Evolutionary conservation across 1,139 yeast genomes (phyloP).

Genomic region (Suhomyces guaymorum): DNA sequence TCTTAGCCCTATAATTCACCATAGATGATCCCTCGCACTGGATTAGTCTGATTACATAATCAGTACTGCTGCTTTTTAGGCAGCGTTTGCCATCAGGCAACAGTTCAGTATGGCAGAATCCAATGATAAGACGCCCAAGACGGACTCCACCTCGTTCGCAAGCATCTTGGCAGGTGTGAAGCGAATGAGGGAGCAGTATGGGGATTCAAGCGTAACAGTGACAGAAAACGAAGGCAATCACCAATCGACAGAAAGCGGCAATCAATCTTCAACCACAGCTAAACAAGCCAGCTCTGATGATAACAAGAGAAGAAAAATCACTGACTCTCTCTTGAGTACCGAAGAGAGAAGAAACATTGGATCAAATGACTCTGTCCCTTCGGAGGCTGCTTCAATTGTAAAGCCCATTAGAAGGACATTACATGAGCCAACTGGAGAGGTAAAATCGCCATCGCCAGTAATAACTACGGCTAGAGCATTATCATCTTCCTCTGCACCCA

Average conservation of each 20-base stretch:
- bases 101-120: not conserved
- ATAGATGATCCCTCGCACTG: no score
- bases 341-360: not conserved
- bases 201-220: slow-evolving; percentile 11
- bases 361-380: no score
- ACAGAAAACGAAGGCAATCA: not conserved
- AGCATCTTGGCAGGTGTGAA: slow-evolving; percentile 65
- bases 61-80: no score
- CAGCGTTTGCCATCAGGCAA: no score
- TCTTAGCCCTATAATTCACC: no score
- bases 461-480: slow-evolving; percentile 4
- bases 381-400: no score
- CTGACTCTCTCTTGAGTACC: no score
- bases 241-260: not conserved
- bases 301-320: no score
- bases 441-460: not conserved
- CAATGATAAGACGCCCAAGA: slow-evolving; percentile 3
- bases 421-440: not conserved
- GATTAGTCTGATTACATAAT: not conserved
- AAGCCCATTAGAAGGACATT: not conserved
- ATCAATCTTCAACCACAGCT: no score
- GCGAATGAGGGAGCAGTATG: slow-evolving; percentile 44
- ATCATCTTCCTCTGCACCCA: slow-evolving; percentile 1
- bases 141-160: slow-evolving; percentile 60
- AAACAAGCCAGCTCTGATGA: no score